Evolutionary conservation across 1,284 basidiomycete genomes (phyloP), one percentile per base, ranked within the genome.

Genomic region (Albatrellus sp.): DNA sequence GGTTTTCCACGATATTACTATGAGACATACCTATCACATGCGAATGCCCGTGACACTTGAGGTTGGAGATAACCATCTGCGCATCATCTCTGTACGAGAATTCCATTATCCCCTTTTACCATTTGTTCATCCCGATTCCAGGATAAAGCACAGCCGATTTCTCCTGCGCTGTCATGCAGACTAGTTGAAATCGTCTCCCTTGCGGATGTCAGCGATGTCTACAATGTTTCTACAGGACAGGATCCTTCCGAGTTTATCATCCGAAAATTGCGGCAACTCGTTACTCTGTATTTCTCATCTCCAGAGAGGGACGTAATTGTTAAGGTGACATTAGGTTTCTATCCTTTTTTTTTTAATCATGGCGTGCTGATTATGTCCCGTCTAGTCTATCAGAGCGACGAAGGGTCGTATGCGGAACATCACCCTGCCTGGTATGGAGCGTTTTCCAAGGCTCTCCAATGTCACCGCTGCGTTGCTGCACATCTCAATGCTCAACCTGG

Each of bases 231-330:
- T 2, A 82, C 77, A 3, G 80, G 81, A 6, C 70, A 77, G 12
- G 82, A 90, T 45, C 65, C 72, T n/a, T 69, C 84, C 47, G 86
- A 90, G 56, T 86, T 92, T 54, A 81, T 89, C 48, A 79, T 92
- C 54, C 72, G 85, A 36, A 70, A 80, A 53, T 79, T 73, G 53
- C 75, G 74, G 48, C 77, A 85, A 51, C 76, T 77, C 3, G 68
- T 72, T 11, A 86, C 78, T 0, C 62, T 82, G 35, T 83, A 82
- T 52, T 83, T 85, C 58, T 77, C 75, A 9, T 83, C 82, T 0
- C 64, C 69, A 14, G 64, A 70, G 46, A 73, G 88, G 5, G 86
- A 90, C 46, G 65, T 59, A 41, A 83, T 92, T 48, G 80, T 90
- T 42, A 85, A 85, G 70, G 85, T 81, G 56, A 42, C 17, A 13